Percentiles rank a stretch among this genome's conserved stretches.
Evolutionary conservation across 805 yeast species (phyloP).

Genomic region (Barnettozyma siamensis): DNA sequence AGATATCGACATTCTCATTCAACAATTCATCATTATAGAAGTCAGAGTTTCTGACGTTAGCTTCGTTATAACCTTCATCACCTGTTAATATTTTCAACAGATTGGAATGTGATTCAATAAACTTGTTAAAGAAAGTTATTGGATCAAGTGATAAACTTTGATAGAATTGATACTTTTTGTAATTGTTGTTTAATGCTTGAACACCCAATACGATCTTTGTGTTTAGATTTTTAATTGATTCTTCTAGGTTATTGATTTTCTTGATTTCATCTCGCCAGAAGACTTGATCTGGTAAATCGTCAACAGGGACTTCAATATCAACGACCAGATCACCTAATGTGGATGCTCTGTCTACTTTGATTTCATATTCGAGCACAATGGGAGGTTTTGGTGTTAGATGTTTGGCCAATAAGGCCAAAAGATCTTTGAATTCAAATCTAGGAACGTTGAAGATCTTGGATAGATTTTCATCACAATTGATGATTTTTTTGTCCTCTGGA

Average conservation of each 20-base stretch:
- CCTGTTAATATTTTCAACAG: conserved; percentile 82
- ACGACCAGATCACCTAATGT: conserved; percentile 76
- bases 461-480: conserved; percentile 45
- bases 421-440: conserved; percentile 61
- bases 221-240: conserved; percentile 29
- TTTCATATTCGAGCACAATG: conserved; percentile 64
- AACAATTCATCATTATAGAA: conserved; percentile 41
- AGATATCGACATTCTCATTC: conserved; percentile 9
- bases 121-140: conserved; percentile 60
- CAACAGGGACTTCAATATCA: conserved; percentile 62
- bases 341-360: conserved; percentile 70
- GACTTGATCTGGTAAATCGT: conserved; percentile 25
- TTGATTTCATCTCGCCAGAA: conserved; percentile 28
- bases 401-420: conserved; percentile 61
- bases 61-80: conserved; percentile 88
- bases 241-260: conserved; percentile 23
- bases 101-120: conserved; percentile 76
- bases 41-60: conserved; percentile 74
- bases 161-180: conserved; percentile 72
- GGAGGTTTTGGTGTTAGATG: conserved; percentile 79
- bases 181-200: conserved; percentile 44
- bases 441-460: conserved; percentile 40
- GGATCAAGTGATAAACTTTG: conserved; percentile 89
- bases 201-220: conserved; percentile 35
- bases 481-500: conserved; percentile 47